Evolutionary conservation across 805 yeast genomes (phyloP).

Genomic region (Pichia insulana): DNA sequence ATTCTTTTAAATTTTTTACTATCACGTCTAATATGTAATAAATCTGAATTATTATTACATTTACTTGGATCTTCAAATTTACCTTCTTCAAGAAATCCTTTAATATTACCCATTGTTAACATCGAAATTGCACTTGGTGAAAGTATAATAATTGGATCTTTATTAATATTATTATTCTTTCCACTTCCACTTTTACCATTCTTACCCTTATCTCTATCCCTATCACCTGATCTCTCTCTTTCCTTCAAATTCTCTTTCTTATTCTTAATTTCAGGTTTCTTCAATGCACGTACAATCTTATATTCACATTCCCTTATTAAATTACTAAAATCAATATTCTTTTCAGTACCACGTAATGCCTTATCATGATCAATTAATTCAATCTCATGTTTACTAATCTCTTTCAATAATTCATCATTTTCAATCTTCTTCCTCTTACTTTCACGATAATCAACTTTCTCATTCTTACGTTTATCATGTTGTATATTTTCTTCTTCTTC

Average conservation of each 20-base stretch:
- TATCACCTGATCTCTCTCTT: no score
- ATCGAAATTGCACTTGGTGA: conserved; percentile 77
- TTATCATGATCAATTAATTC: conserved; percentile 35
- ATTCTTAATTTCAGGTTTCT: background rate
- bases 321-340: conserved; percentile 57
- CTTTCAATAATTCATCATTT: conserved; percentile 42
- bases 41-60: conserved; percentile 16
- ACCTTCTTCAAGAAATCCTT: conserved; percentile 67
- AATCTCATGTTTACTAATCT: conserved; percentile 38
- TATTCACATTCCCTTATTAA: conserved; percentile 59
- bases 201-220: no score
- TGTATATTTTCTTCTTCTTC: conserved; percentile 1
- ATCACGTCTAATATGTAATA: conserved; percentile 45
- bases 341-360: conserved; percentile 43
- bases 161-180: no score
- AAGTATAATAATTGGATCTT: conserved; percentile 64
- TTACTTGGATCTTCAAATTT: conserved; percentile 37
- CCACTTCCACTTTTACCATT: no score
- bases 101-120: conserved; percentile 54
- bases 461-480: background rate
- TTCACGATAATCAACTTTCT: conserved; percentile 7
- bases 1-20: conserved; percentile 48
- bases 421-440: conserved; percentile 23
- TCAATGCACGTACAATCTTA: conserved; percentile 34
- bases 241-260: no score